phyloP scores from a whole-genome alignment of 495 filamentous ascomycete genomes.

The Penicillium coffeae region DNA sequence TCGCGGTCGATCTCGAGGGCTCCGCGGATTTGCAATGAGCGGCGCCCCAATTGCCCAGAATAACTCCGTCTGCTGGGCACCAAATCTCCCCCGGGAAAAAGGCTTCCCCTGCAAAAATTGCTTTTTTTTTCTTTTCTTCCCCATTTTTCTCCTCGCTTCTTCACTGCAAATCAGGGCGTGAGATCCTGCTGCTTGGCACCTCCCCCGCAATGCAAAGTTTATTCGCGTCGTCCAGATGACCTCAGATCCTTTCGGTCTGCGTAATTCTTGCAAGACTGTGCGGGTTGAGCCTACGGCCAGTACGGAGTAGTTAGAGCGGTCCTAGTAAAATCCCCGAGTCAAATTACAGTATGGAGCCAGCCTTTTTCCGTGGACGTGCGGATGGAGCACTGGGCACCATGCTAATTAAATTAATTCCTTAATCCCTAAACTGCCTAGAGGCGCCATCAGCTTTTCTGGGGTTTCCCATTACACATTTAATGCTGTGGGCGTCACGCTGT shows the following conservation, averaged over 20 bases:
- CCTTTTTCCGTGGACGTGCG: no score
- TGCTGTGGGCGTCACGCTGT: background rate
- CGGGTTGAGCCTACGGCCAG: no score
- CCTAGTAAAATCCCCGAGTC: no score
- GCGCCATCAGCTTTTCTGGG: background rate
- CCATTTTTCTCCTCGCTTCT: conserved; percentile 16
- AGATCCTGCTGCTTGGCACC: conserved; percentile 29
- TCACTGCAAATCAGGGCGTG: conserved; percentile 31
- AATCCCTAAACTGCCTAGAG: background rate
- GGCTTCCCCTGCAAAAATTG: conserved; percentile 7
- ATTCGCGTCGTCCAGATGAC: conserved; percentile 18
- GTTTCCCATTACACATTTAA: background rate
- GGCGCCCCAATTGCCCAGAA: no score
- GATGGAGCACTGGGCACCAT: background rate
- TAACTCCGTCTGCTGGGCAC: no score
- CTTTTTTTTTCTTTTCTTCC: conserved; percentile 9
- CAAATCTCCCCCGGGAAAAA: no score
- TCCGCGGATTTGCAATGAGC: background rate
- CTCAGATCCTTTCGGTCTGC: conserved; percentile 14
- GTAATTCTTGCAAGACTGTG: conserved; percentile 17
- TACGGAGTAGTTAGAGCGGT: no score
- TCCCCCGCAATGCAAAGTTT: conserved; percentile 35
- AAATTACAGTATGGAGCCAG: background rate
- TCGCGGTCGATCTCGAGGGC: background rate
- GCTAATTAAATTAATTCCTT: conserved; percentile 1